phyloP scores from a whole-genome alignment of 352 stramenopile genomes.

The Phytophthora pinifolia region DNA sequence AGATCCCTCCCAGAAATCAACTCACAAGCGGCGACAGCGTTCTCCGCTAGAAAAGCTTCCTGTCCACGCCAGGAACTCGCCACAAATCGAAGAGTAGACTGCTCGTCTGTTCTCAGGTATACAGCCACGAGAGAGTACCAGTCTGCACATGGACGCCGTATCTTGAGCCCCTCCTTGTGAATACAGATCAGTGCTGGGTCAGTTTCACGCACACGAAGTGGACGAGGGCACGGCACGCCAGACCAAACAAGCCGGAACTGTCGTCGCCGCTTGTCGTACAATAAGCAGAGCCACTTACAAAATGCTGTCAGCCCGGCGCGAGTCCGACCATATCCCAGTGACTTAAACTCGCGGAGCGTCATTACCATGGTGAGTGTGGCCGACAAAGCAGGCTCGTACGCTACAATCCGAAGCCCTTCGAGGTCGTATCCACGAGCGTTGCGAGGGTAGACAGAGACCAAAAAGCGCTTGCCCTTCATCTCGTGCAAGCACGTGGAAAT shows the following conservation, averaged over 20 bases:
- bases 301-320: slow-evolving; percentile 40
- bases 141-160: neutral
- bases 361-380: slow-evolving; percentile 37
- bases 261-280: slow-evolving; percentile 55
- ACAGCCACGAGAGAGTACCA: slow-evolving; percentile 33
- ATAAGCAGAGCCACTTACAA: slow-evolving; percentile 60
- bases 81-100: slow-evolving; percentile 43
- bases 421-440: slow-evolving; percentile 45
- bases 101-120: slow-evolving; percentile 40
- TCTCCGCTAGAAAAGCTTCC: slow-evolving; percentile 25
- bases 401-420: slow-evolving; percentile 52
- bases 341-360: slow-evolving; percentile 44
- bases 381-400: slow-evolving; percentile 52
- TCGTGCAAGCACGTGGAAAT: slow-evolving; percentile 43
- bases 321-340: slow-evolving; percentile 52
- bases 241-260: slow-evolving; percentile 63
- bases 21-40: slow-evolving; percentile 15
- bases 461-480: slow-evolving; percentile 47
- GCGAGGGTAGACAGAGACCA: slow-evolving; percentile 42
- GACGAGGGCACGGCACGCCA: slow-evolving; percentile 47
- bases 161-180: slow-evolving; percentile 59
- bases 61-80: slow-evolving; percentile 18
- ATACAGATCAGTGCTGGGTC: slow-evolving; percentile 51
- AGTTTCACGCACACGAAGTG: slow-evolving; percentile 53
- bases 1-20: slow-evolving; percentile 36